phyloP scores from a whole-genome alignment of 805 yeast genomes.

The Phaffomyces opuntiae region DNA sequence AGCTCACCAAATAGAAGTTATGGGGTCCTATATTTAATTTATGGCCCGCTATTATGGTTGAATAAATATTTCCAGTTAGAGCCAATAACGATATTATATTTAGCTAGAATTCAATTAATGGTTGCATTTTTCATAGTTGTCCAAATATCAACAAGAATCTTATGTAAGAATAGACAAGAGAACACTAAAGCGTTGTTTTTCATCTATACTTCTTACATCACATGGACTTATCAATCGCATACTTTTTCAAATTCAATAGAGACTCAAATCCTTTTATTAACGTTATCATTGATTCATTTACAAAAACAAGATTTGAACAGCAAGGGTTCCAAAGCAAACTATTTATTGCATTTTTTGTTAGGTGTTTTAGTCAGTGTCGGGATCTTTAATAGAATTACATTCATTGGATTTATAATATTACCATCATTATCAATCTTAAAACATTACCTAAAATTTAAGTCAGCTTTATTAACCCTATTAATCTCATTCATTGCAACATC shows the following conservation, averaged over 20 bases:
- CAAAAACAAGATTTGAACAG: constrained; percentile 6
- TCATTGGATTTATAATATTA: constrained; percentile 61
- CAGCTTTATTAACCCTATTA: constrained; percentile 26
- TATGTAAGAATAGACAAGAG: constrained; percentile 44
- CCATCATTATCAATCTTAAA: constrained; percentile 48
- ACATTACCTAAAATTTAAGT: constrained; percentile 33
- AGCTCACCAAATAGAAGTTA: constrained; percentile 60
- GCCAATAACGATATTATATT: constrained; percentile 46
- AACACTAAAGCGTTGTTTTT: constrained; percentile 32
- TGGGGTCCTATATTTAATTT: constrained; percentile 57
- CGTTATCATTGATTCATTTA: constrained; percentile 34
- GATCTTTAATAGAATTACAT: constrained; percentile 77
- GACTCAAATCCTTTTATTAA: constrained; percentile 37
- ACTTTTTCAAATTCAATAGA: constrained; percentile 88
- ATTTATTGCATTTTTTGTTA: constrained; percentile 22
- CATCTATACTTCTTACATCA: constrained; percentile 55
- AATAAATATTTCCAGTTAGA: constrained; percentile 27
- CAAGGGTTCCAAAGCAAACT: constrained; percentile 7
- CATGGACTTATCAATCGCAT: constrained; percentile 77
- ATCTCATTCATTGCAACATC: constrained; percentile 32
- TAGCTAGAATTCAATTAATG: constrained; percentile 44
- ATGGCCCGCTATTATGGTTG: constrained; percentile 56
- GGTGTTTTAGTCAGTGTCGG: constrained; percentile 60
- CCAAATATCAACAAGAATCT: constrained; percentile 34
- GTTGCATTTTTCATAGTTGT: constrained; percentile 28